A percentile compares a stretch with the other conserved stretches of the same genome.
Evolutionary conservation across 2,329 filamentous ascomycete species (phyloP).

Genomic region (Cladosporium sp.): DNA sequence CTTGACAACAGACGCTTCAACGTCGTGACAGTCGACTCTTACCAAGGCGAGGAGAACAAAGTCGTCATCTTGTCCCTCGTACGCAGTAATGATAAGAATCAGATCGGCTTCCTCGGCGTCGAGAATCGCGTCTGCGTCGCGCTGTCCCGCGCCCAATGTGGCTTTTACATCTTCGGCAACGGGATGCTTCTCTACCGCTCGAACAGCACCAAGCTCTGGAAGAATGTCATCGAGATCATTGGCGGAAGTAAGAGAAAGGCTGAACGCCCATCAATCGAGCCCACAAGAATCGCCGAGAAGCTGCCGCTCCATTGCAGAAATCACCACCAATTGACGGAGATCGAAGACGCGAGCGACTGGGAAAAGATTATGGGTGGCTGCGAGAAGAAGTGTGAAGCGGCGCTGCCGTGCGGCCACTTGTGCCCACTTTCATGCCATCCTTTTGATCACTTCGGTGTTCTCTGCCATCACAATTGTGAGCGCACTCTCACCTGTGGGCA

Average conservation of each 20-base stretch:
- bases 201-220: slow-evolving; percentile 19
- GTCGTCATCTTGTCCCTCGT: slow-evolving; percentile 75
- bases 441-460: slow-evolving; percentile 34
- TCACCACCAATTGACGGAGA: slow-evolving; percentile 18
- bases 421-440: slow-evolving; percentile 50
- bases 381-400: slow-evolving; percentile 38
- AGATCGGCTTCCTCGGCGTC: slow-evolving; percentile 68
- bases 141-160: slow-evolving; percentile 64
- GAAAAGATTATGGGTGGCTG: slow-evolving; percentile 49
- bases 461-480: slow-evolving; percentile 25
- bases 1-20: slow-evolving; percentile 34
- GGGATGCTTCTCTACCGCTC: slow-evolving; percentile 41
- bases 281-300: slow-evolving; percentile 18
- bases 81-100: slow-evolving; percentile 53
- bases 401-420: slow-evolving; percentile 45
- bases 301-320: slow-evolving; percentile 25
- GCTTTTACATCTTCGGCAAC: slow-evolving; percentile 83
- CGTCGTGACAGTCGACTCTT: slow-evolving; percentile 78
- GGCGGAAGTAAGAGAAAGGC: slow-evolving; percentile 14
- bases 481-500: slow-evolving; percentile 35
- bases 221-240: slow-evolving; percentile 25
- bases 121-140: slow-evolving; percentile 58
- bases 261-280: slow-evolving; percentile 15
- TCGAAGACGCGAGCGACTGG: slow-evolving; percentile 49
- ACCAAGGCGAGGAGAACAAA: slow-evolving; percentile 87